A percentile compares a stretch with the other conserved stretches of the same genome.
phyloP scores from a whole-genome alignment of 495 filamentous ascomycete genomes.

The Talaromyces proteolyticus region DNA sequence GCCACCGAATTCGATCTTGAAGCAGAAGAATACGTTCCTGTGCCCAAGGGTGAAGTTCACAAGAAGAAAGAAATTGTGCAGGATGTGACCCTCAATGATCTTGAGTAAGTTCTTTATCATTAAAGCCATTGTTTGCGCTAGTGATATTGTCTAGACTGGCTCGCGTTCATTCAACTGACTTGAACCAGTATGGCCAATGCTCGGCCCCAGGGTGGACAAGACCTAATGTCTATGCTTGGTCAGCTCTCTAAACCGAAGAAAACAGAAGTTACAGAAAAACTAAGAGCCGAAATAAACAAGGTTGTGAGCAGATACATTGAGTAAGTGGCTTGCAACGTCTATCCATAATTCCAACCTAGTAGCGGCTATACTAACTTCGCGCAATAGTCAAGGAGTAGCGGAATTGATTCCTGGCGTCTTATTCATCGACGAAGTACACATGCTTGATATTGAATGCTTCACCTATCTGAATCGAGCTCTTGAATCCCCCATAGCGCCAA shows the following conservation, averaged over 20 bases:
- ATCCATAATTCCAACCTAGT: not conserved
- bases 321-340: conserved; percentile 1
- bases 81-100: conserved; percentile 92
- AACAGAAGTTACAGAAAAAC: conserved; percentile 96
- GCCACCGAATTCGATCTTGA: conserved; percentile 97
- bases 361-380: not conserved
- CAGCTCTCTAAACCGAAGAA: conserved; percentile 98
- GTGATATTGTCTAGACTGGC: not conserved
- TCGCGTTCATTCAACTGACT: not conserved
- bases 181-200: conserved; percentile 70
- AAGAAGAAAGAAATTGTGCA: conserved; percentile 99
- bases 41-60: conserved; percentile 97
- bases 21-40: conserved; percentile 96
- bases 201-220: conserved; percentile 89
- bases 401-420: conserved; percentile 95
- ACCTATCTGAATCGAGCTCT: conserved; percentile 97
- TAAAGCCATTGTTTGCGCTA: too few relatives aligned
- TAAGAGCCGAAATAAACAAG: conserved; percentile 95
- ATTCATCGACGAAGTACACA: conserved; percentile 99
- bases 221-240: conserved; percentile 99
- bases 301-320: conserved; percentile 98
- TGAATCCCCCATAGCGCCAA: conserved; percentile 86
- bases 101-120: conserved; percentile 51
- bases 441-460: conserved; percentile 98
- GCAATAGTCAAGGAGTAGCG: conserved; percentile 70